Percentiles rank a stretch among this genome's conserved stretches.
Conservation (phyloP, 2,329 filamentous ascomycete species). For the Epichloe uncinata region DNA sequence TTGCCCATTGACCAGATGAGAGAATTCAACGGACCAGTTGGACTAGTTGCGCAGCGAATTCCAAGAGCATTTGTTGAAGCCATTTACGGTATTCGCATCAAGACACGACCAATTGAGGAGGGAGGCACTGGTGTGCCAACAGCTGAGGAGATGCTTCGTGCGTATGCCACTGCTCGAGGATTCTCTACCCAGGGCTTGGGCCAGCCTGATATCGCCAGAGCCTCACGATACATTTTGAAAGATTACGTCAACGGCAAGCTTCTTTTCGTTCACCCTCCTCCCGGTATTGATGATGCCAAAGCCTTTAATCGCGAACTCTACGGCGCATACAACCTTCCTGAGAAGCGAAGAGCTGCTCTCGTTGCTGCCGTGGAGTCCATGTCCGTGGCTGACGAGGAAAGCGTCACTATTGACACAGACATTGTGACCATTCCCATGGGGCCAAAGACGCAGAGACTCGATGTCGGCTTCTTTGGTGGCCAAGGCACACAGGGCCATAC, state of each 20-base stretch:
- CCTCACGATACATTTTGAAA: slow-evolving; percentile 80
- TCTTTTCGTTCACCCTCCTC: slow-evolving; percentile 81
- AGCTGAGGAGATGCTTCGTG: slow-evolving; percentile 67
- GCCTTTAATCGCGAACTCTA: slow-evolving; percentile 88
- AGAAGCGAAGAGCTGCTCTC: slow-evolving; percentile 60
- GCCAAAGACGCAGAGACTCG: slow-evolving; percentile 61
- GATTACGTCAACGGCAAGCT: slow-evolving; percentile 97
- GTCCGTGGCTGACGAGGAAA: slow-evolving; percentile 23
- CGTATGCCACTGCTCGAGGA: slow-evolving; percentile 79
- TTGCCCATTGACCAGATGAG: slow-evolving; percentile 93
- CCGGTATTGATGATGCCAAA: slow-evolving; percentile 52
- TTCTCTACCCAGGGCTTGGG: slow-evolving; percentile 84
- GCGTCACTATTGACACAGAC: slow-evolving; percentile 28
- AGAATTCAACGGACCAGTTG: slow-evolving; percentile 79
- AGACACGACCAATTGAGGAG: slow-evolving; percentile 70
- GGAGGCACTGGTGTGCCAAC: slow-evolving; percentile 82
- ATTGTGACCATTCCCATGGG: slow-evolving; percentile 43
- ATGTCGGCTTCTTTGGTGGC: slow-evolving; percentile 78
- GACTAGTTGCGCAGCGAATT: slow-evolving; percentile 71
- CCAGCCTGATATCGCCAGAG: slow-evolving; percentile 85
- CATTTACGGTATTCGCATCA: slow-evolving; percentile 84
- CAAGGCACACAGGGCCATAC: slow-evolving; percentile 52
- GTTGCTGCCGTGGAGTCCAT: slow-evolving; percentile 34
- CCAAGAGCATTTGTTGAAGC: slow-evolving; percentile 83
- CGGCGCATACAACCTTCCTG: slow-evolving; percentile 66